phyloP scores from a whole-genome alignment of 176 grass and related monocot genomes.

The Metroxylon sagu region DNA sequence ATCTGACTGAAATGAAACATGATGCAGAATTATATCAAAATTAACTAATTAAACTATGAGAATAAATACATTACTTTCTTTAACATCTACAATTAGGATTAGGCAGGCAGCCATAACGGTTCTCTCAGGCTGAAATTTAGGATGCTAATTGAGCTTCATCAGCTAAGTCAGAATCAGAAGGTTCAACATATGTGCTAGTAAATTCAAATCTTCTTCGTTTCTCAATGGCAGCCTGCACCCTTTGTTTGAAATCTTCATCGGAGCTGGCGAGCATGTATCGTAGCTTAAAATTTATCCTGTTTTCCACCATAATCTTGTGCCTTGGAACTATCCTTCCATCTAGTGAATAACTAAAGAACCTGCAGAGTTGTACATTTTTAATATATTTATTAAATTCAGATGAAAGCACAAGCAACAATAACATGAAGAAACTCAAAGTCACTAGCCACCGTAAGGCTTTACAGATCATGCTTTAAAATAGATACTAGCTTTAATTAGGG shows the following conservation, averaged over 20 bases:
- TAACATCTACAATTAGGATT: no score
- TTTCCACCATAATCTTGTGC: constrained; percentile 55
- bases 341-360: constrained; percentile 92
- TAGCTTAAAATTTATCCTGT: constrained; percentile 86
- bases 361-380: constrained; percentile 16
- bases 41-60: no score
- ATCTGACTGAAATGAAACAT: no score
- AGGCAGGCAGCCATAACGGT: no score
- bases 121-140: no score
- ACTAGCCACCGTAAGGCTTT: no score
- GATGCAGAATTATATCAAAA: no score
- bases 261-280: constrained; percentile 70
- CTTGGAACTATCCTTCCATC: constrained; percentile 69
- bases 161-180: constrained; percentile 12
- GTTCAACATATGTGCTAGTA: constrained; percentile 15
- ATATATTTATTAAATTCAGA: no score
- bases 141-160: neutral
- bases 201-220: constrained; percentile 72
- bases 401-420: neutral
- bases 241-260: constrained; percentile 60
- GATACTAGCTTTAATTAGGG: no score
- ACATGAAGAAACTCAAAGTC: neutral
- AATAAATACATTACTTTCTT: no score
- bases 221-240: constrained; percentile 50
- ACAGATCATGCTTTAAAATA: no score